phyloP scores from a whole-genome alignment of 177 flowering plant genomes.

The Tripterygium wilfordii region DNA sequence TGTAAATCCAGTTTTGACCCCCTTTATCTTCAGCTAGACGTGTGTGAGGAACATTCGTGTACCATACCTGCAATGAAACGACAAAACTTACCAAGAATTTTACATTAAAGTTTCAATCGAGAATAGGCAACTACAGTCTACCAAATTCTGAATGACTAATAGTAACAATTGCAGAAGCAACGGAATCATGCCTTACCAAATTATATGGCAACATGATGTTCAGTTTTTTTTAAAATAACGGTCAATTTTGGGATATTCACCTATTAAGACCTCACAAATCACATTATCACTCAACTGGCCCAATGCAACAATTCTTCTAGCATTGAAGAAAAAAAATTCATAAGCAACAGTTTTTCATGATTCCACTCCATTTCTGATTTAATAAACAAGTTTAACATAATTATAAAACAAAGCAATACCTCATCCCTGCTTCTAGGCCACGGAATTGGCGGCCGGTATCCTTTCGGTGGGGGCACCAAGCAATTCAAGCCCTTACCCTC shows the following conservation, averaged over 20 bases:
- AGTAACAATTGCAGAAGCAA: too few species aligned
- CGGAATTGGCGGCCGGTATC: slow-evolving; percentile 29
- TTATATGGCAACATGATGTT: too few species aligned
- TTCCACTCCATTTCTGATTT: neutral
- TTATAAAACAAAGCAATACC: slow-evolving; percentile 19
- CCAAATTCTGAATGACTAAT: too few species aligned
- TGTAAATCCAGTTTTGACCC: slow-evolving; percentile 38
- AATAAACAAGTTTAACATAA: slow-evolving; percentile 1
- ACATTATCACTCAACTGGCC: too few species aligned
- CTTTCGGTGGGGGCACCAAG: slow-evolving; percentile 41
- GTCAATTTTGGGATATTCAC: too few species aligned
- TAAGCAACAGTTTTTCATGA: too few species aligned
- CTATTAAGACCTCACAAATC: too few species aligned
- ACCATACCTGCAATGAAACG: slow-evolving; percentile 42
- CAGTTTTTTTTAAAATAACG: too few species aligned
- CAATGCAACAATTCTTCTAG: too few species aligned
- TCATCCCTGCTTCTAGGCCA: slow-evolving; percentile 54
- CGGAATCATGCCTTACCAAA: too few species aligned
- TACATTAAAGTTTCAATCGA: neutral
- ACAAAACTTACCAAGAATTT: neutral
- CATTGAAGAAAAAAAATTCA: too few species aligned
- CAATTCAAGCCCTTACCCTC: slow-evolving; percentile 33
- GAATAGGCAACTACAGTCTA: neutral
- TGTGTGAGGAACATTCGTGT: slow-evolving; percentile 41
- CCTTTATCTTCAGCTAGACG: slow-evolving; percentile 39